These are phyloP conservation scores for Aspergillus novoparasiticus DNA, from an alignment of 2,329 filamentous ascomycete genomes.

Conservation along the genomic window DNA sequence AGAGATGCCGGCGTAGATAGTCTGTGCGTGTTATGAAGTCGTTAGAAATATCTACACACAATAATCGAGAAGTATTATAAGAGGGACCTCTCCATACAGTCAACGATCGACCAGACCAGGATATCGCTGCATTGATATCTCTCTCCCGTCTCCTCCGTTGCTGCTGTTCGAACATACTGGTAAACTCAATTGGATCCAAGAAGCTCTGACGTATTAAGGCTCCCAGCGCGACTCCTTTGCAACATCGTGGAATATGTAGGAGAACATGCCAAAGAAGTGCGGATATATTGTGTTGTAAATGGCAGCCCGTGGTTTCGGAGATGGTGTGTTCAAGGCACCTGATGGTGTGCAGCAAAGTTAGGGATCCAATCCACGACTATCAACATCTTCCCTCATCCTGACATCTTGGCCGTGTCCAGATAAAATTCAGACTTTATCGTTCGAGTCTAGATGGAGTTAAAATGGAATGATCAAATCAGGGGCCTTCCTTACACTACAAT, in stretches of 20 bases:
- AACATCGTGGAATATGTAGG: no score
- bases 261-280: neutral
- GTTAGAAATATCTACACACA: no score
- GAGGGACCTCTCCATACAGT: neutral
- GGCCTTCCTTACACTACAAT: neutral
- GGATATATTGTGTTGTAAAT: neutral
- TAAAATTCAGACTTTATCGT: neutral
- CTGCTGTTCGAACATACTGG: neutral
- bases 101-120: neutral
- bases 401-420: neutral
- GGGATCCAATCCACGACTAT: neutral
- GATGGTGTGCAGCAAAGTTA: neutral
- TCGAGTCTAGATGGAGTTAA: neutral
- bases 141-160: neutral
- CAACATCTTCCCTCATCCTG: neutral
- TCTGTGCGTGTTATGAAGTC: neutral
- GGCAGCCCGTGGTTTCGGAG: neutral
- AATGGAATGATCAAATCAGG: neutral
- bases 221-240: no score
- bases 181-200: neutral
- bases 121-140: neutral
- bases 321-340: no score
- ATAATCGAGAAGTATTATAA: neutral
- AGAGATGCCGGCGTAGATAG: neutral
- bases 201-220: neutral